Percentiles rank a stretch among this genome's conserved stretches.
Evolutionary conservation across 2,329 filamentous ascomycete species (phyloP).

Genomic region (Neonectria faginata): DNA sequence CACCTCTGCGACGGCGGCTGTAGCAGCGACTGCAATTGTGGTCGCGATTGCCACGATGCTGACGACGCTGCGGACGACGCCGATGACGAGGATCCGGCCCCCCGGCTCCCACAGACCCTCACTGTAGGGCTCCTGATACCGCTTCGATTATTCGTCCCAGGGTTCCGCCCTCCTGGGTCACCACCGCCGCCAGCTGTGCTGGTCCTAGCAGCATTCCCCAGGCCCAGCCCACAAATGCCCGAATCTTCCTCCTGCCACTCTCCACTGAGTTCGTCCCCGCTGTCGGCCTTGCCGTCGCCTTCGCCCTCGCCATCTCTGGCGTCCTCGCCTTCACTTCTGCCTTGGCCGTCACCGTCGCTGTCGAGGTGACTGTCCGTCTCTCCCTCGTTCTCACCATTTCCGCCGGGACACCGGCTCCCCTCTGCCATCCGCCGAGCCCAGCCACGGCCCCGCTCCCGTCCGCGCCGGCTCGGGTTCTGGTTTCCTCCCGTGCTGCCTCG

Average conservation of each 20-base stretch:
- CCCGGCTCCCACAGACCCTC: not conserved
- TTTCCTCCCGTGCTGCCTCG: constrained; percentile 20
- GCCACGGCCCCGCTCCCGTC: constrained; percentile 10
- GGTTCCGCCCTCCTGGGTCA: constrained; percentile 6
- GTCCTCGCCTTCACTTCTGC: constrained; percentile 11
- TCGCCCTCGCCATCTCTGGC: constrained; percentile 23
- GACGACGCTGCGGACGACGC: constrained; percentile 2
- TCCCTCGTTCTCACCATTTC: constrained; percentile 1
- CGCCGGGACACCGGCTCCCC: not conserved
- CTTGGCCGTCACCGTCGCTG: constrained; percentile 24
- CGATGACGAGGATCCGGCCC: constrained; percentile 1
- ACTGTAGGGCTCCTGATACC: not conserved
- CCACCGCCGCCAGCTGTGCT: constrained; percentile 5
- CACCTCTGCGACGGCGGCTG: not conserved
- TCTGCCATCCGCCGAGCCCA: not conserved
- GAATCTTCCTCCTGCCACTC: constrained; percentile 11
- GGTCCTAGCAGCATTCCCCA: constrained; percentile 16
- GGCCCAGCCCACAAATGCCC: constrained; percentile 17
- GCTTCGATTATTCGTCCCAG: not conserved
- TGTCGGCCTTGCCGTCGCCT: constrained; percentile 31
- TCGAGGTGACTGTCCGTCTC: constrained; percentile 18
- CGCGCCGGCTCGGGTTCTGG: constrained; percentile 25
- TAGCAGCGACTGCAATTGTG: constrained; percentile 4
- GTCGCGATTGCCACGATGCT: not conserved
- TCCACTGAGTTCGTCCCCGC: constrained; percentile 40